These are phyloP conservation scores for Dillenia suffruticosa DNA, from an alignment of 164 flowering plant species.

Conservation along the genomic window DNA sequence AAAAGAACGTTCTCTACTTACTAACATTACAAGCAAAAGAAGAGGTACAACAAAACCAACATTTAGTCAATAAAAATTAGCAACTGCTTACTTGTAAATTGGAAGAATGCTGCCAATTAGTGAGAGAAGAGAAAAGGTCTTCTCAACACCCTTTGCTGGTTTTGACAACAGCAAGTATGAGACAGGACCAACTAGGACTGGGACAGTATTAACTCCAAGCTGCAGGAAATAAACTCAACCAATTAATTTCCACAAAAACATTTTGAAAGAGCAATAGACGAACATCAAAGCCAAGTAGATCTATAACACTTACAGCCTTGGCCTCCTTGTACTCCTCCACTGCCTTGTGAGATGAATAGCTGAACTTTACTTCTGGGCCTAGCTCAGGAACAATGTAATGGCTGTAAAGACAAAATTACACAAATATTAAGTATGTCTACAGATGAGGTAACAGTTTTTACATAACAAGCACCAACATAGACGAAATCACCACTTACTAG, in stretches of 20 bases:
- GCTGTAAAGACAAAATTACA: slow-evolving; percentile 22
- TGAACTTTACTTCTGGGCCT: slow-evolving; percentile 47
- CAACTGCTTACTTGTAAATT: slow-evolving; percentile 54
- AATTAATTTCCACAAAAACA: not conserved
- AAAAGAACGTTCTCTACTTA: not conserved
- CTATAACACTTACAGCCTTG: slow-evolving; percentile 37
- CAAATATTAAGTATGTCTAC: not conserved
- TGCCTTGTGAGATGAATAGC: slow-evolving; percentile 60
- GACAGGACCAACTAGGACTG: slow-evolving; percentile 75
- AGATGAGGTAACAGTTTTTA: too few relatives aligned
- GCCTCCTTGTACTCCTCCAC: slow-evolving; percentile 56
- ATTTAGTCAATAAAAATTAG: not conserved
- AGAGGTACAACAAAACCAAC: not conserved
- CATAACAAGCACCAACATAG: not conserved
- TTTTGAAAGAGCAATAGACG: not conserved
- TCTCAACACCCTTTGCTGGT: slow-evolving; percentile 76
- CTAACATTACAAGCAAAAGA: not conserved
- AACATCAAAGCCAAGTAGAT: too few relatives aligned
- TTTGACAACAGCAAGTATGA: slow-evolving; percentile 69
- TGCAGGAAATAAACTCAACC: slow-evolving; percentile 19
- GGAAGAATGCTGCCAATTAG: slow-evolving; percentile 55
- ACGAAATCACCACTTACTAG: slow-evolving; percentile 45
- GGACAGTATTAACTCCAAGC: slow-evolving; percentile 69
- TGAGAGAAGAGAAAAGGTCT: slow-evolving; percentile 57
- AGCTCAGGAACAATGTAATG: slow-evolving; percentile 61